Evolutionary conservation across 73 alveolate species (phyloP).

Genomic region (Paramecium bursaria): DNA sequence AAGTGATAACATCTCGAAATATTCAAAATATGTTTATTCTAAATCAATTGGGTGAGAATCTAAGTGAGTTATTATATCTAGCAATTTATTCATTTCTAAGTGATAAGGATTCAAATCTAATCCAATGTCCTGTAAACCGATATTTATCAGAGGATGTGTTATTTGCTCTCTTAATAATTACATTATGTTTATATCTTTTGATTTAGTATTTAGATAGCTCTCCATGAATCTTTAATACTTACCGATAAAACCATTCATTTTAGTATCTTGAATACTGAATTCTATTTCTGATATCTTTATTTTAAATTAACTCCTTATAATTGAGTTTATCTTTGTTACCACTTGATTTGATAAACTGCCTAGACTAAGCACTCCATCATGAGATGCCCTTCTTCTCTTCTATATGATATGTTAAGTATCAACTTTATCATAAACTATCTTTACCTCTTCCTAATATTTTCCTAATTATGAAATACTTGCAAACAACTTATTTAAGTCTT

Average conservation of each 20-base stretch:
- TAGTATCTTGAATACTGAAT: background rate
- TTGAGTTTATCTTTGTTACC: conserved; percentile 5
- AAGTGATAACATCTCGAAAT: background rate
- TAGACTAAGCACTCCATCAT: conserved; percentile 22
- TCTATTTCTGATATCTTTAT: background rate
- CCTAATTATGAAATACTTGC: background rate
- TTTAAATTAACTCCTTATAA: background rate
- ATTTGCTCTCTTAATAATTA: background rate
- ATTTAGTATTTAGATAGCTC: conserved; percentile 25
- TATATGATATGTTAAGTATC: background rate
- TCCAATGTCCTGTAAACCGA: background rate
- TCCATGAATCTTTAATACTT: conserved; percentile 14
- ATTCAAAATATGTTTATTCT: conserved; percentile 29
- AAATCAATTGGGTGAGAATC: conserved; percentile 46
- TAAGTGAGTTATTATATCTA: conserved; percentile 25
- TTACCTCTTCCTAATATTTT: background rate
- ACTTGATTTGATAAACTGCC: background rate
- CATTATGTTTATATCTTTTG: conserved; percentile 26
- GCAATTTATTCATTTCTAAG: background rate
- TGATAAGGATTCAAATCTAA: background rate
- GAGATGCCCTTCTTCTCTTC: conserved; percentile 45
- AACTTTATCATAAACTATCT: conserved; percentile 4
- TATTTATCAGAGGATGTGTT: conserved; percentile 11
- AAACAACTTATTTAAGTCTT: conserved; percentile 10
- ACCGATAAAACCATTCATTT: background rate